Conservation (phyloP, 257 asterid genomes). For the Nemophila menziesii region DNA sequence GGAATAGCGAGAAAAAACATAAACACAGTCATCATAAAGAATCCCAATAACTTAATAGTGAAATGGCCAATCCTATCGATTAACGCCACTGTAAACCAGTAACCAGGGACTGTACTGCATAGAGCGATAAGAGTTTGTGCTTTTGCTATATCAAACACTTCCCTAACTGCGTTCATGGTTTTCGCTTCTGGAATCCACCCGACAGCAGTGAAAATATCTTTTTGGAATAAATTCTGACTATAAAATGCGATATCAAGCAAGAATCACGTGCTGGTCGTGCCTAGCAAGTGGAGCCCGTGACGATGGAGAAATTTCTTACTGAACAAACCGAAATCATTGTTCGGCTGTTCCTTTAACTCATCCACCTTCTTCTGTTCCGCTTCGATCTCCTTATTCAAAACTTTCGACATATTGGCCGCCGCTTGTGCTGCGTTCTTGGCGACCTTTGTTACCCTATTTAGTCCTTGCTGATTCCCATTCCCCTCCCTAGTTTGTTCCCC, state of each 20-base stretch:
- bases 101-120: conserved; percentile 54
- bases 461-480: no score
- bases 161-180: conserved; percentile 35
- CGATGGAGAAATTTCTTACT: conserved; percentile 28
- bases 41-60: conserved; percentile 37
- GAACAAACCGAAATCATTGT: conserved; percentile 29
- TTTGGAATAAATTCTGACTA: conserved; percentile 55
- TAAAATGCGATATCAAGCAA: conserved; percentile 51
- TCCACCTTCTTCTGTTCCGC: conserved; percentile 14
- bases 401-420: conserved; percentile 46
- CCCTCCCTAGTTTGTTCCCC: no score
- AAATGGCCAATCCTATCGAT: conserved; percentile 40
- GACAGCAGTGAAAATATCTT: conserved; percentile 44
- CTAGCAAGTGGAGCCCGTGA: conserved; percentile 53
- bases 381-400: conserved; percentile 30
- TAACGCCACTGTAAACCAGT: conserved; percentile 47
- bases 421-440: conserved; percentile 45
- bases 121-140: conserved; percentile 55
- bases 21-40: conserved; percentile 41
- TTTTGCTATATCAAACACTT: conserved; percentile 34
- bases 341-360: not conserved
- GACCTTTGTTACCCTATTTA: no score
- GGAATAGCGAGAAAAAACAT: conserved; percentile 53
- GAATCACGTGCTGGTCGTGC: conserved; percentile 49
- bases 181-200: conserved; percentile 58